Base-by-base conservation (phyloP, 352 stramenopile species). In the Globisporangium spinosum region DNA sequence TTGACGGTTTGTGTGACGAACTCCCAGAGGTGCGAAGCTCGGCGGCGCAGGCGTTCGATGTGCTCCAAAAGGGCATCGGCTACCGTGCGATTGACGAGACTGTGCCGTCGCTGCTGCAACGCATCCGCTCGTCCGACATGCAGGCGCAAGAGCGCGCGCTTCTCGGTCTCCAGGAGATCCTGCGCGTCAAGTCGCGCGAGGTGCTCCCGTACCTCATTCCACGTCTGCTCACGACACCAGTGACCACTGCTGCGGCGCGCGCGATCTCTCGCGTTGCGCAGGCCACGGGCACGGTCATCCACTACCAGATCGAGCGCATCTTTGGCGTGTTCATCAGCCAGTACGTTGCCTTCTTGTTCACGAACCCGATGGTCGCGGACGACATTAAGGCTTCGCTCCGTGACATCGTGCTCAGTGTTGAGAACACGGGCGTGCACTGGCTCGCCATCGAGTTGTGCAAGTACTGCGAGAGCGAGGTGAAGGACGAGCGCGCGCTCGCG, bases 181-280 rank as follows among this genome's bases (percentile, higher is more conserved):
- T 99, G 58, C 89, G 90, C 43, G 85, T 99, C 45, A 97, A 98
- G 75, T 98, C 96, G 32, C 87, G 91, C 54, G 98, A 99, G 70
- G 83, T 99, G 61, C 79, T 99, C 29, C 91, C 97, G 61, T 98
- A 98, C 74, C 85, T 99, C 63, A 95, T 99, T 56, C 97, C 98
- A 17, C 94, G 92, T 56, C 76, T 99, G 49, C 77, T 99, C 25
- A 91, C 89, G 65, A 87, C 78, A 38, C 98, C 98, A 9, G 85
- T 99, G 54, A 93, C 88, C 32, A 75, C 78, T 8, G 93, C 90
- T 35, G 88, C 98, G 22, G 88, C 97, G 6, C 85, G 92, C 45
- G 96, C 97, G 47, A 73, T 99, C 58, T 91, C 83, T 6, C 95
- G 90, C 4, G 97, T 99, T 63, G 93, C 97, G 4, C 80, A 97